These are phyloP conservation scores for Aspergillus caelatus DNA, from an alignment of 2,329 filamentous ascomycete genomes.

Conservation along the genomic window DNA sequence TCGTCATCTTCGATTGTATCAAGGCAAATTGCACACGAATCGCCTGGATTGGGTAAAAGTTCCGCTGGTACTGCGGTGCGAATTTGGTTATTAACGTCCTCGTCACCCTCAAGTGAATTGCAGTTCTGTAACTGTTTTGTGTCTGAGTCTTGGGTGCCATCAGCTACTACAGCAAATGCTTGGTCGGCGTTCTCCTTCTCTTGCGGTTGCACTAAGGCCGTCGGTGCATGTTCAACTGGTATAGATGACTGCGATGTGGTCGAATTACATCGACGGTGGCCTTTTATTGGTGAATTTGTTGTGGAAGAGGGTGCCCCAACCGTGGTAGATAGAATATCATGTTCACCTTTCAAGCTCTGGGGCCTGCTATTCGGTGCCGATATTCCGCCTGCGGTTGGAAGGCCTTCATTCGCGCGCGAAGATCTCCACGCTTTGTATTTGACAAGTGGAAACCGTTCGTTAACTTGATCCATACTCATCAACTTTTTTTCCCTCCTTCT, in stretches of 20 bases:
- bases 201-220: slow-evolving; percentile 12
- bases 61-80: slow-evolving; percentile 80
- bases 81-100: slow-evolving; percentile 78
- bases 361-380: slow-evolving; percentile 71
- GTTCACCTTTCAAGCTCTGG: slow-evolving; percentile 70
- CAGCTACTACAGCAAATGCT: background rate
- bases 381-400: slow-evolving; percentile 83
- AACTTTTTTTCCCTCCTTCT: slow-evolving; percentile 94
- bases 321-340: slow-evolving; percentile 41
- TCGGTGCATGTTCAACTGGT: slow-evolving; percentile 19
- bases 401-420: slow-evolving; percentile 76
- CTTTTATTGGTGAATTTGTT: slow-evolving; percentile 25
- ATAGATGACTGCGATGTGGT: slow-evolving; percentile 17
- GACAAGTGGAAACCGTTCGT: slow-evolving; percentile 90
- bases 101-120: slow-evolving; percentile 67
- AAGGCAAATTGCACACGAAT: slow-evolving; percentile 95
- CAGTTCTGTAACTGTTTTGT: slow-evolving; percentile 40
- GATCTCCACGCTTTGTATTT: slow-evolving; percentile 98
- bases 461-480: slow-evolving; percentile 99
- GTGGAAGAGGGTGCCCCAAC: slow-evolving; percentile 23
- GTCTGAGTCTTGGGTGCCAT: slow-evolving; percentile 4
- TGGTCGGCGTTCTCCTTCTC: slow-evolving; percentile 19
- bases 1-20: slow-evolving; percentile 94
- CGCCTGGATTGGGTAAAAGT: slow-evolving; percentile 77
- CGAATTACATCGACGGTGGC: slow-evolving; percentile 22